Conservation (phyloP, 2,329 filamentous ascomycete species). For the Anisogramma anomala region DNA sequence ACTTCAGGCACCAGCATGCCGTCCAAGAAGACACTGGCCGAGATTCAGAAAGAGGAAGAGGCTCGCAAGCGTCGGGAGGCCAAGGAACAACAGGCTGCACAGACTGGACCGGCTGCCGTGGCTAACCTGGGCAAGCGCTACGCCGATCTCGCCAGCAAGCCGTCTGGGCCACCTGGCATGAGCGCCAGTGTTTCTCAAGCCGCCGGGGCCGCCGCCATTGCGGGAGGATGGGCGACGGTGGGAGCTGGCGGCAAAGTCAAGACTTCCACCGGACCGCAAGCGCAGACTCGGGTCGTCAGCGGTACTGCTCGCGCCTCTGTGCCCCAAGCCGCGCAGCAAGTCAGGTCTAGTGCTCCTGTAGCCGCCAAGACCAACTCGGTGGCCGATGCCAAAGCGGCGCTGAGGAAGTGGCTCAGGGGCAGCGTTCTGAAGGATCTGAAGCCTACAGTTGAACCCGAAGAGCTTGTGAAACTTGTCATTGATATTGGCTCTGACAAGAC, state of each 20-base stretch:
- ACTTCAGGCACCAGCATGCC: conserved; percentile 21
- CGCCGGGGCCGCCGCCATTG: conserved; percentile 16
- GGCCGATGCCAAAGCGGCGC: conserved; percentile 66
- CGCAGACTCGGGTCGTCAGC: conserved; percentile 30
- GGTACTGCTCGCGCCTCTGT: conserved; percentile 19
- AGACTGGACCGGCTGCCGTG: conserved; percentile 35
- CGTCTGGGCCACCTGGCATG: conserved; percentile 25
- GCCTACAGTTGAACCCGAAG: conserved; percentile 51
- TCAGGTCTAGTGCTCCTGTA: conserved; percentile 30
- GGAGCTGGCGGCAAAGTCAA: conserved; percentile 90
- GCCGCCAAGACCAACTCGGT: conserved; percentile 29
- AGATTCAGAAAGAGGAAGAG: conserved; percentile 96
- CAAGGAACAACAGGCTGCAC: conserved; percentile 34
- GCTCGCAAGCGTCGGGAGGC: conserved; percentile 65
- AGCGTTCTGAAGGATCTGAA: conserved; percentile 65
- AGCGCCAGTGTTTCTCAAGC: conserved; percentile 26
- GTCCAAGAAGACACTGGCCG: conserved; percentile 78
- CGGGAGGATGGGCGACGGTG: conserved; percentile 79
- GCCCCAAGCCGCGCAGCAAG: conserved; percentile 2
- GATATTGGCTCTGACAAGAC: conserved; percentile 35
- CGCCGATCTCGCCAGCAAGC: conserved; percentile 86
- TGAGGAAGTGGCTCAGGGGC: conserved; percentile 80
- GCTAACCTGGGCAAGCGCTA: conserved; percentile 66
- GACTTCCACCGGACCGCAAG: conserved; percentile 47
- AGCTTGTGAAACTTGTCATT: conserved; percentile 66